These are phyloP conservation scores for Nyctanthes arbortristis DNA, from an alignment of 257 asterid species.

Conservation along the genomic window DNA sequence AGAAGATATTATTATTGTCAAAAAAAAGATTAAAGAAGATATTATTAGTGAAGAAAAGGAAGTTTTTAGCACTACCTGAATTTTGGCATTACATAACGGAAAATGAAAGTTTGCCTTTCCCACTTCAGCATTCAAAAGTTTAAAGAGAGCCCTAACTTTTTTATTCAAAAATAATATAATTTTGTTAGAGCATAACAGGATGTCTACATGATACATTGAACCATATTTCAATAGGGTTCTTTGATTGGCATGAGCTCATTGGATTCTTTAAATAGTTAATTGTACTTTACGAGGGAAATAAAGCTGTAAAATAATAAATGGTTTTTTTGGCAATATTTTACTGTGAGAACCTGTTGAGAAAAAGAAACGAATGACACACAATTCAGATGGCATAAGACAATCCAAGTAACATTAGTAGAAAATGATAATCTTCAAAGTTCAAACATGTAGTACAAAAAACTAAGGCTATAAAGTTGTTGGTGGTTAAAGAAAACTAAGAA, in stretches of 20 bases:
- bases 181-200: not conserved
- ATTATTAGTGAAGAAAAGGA: not conserved
- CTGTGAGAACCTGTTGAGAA: no score
- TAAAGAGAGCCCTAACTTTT: not conserved
- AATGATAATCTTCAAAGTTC: no score
- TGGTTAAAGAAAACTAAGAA: no score
- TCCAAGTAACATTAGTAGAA: no score
- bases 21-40: not conserved
- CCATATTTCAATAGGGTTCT: no score
- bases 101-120: constrained; percentile 5
- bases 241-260: no score
- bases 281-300: not conserved
- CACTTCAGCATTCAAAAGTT: not conserved
- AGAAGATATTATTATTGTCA: no score
- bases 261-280: not conserved
- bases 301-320: not conserved
- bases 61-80: not conserved
- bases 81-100: not conserved
- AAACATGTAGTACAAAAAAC: no score
- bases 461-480: no score
- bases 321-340: not conserved
- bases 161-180: not conserved
- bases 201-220: not conserved
- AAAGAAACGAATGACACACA: no score
- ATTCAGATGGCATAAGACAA: no score